Percentiles rank a stretch among this genome's conserved stretches.
Conservation (phyloP, 371 early-diverging fungal species). For the Mortierella polycephala region DNA sequence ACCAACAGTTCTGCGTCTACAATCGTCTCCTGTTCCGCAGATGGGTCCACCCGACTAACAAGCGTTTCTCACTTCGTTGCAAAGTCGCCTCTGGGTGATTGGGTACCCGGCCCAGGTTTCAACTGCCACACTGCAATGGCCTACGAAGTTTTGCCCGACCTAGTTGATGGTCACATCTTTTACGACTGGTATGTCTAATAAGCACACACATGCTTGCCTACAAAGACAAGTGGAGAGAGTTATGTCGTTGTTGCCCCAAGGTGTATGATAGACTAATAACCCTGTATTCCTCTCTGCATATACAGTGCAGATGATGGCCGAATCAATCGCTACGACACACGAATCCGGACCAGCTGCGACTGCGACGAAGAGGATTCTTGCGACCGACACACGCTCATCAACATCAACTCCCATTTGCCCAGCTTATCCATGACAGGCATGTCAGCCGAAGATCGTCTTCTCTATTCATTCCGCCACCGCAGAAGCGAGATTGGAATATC, state of each 20-base stretch:
- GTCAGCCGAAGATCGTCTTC: constrained; percentile 8
- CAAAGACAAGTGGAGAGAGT: background rate
- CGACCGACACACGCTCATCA: constrained; percentile 44
- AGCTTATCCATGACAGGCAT: background rate
- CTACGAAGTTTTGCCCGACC: constrained; percentile 50
- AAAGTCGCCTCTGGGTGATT: constrained; percentile 12
- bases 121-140: constrained; percentile 43
- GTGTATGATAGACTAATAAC: background rate
- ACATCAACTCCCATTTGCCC: constrained; percentile 31
- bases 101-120: constrained; percentile 39
- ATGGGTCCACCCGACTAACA: constrained; percentile 73
- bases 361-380: constrained; percentile 34
- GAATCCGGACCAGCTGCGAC: constrained; percentile 49
- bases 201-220: too few species aligned
- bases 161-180: constrained; percentile 40
- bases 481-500: constrained; percentile 31
- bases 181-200: constrained; percentile 38
- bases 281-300: background rate
- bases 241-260: background rate
- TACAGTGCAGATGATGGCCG: constrained; percentile 51
- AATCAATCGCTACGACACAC: constrained; percentile 53
- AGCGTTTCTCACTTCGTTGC: constrained; percentile 57
- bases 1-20: constrained; percentile 69
- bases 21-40: constrained; percentile 76
- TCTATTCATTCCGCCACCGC: constrained; percentile 12